Base-by-base conservation (phyloP, 1,284 basidiomycete species). In the Moniliophthora roreri region DNA sequence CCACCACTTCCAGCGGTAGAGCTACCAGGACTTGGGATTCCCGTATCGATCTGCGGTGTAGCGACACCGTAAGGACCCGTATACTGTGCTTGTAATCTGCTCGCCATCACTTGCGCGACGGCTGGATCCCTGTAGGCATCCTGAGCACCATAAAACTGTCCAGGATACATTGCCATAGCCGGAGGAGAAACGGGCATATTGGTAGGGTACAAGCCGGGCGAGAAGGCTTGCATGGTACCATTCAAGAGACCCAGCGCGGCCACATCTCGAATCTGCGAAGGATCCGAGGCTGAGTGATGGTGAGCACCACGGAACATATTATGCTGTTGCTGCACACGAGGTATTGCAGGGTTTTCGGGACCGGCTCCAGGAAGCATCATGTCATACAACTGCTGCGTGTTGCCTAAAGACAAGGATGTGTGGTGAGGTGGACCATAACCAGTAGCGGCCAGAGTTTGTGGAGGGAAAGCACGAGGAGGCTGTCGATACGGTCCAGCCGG, bases 281-380 rank as follows among this genome's bases (percentile, higher is more conserved):
- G 89, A 64, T 91, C 89, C 2, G 88, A 89, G 2, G 87, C 79
- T 42, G 88, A 90, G 66, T 91, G 89, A 55, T 90, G 87, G 64
- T 90, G 89, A 34, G 78, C 80, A 36, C 75, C 76, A 38, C 85
- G 84, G 71, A 86, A 90, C 47, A 77, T 75, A 59, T 81, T 82
- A 63, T 85, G 84, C 62, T 87, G 87, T 62, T 89, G 87, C 66
- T 91, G 89, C 48, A 87, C 80, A 58, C 88, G 86, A 53, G 80
- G 78, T 55, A 88, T 81, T 20, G 85, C 81, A 39, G 87, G 72
- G 54, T 77, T 77, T 57, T 87, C 84, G 51, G 75, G 72, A 55
- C 77, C 75, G 18, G 72, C 69, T 9, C 65, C 70, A 45, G 85
- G 81, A 48, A 85, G 69, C 78, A 89, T 85, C 82, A 89, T 86